phyloP scores from a whole-genome alignment of 768 basidiomycete species.

The Pulveroboletus sp. region DNA sequence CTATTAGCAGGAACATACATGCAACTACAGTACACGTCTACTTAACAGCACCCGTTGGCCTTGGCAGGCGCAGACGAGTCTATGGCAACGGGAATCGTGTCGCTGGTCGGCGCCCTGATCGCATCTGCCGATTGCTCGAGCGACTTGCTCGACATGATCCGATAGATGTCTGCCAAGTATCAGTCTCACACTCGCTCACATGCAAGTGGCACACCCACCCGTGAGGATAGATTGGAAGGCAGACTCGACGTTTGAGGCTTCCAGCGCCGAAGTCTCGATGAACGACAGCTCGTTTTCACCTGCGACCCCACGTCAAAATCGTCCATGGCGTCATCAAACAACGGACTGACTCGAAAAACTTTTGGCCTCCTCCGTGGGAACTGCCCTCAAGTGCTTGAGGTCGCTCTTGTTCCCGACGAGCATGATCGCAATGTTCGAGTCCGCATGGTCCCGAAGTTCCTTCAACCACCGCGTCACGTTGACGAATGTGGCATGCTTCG shows the following conservation, averaged over 20 bases:
- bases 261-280: slow-evolving; percentile 99
- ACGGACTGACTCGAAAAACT: slow-evolving; percentile 70
- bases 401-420: slow-evolving; percentile 98
- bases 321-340: neutral
- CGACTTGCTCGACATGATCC: slow-evolving; percentile 92
- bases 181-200: neutral
- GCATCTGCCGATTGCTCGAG: slow-evolving; percentile 80
- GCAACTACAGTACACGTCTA: neutral
- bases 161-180: slow-evolving; percentile 78
- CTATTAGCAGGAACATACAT: slow-evolving; percentile 22
- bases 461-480: slow-evolving; percentile 96
- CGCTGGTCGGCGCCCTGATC: slow-evolving; percentile 74
- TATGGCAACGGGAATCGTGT: slow-evolving; percentile 79
- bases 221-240: slow-evolving; percentile 97
- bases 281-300: slow-evolving; percentile 91
- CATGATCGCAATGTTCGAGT: slow-evolving; percentile 93
- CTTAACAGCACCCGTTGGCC: slow-evolving; percentile 62
- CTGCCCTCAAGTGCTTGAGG: slow-evolving; percentile 94
- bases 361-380: slow-evolving; percentile 97
- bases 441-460: slow-evolving; percentile 93
- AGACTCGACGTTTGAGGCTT: slow-evolving; percentile 96
- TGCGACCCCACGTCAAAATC: slow-evolving; percentile 27
- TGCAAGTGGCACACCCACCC: slow-evolving; percentile 45
- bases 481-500: slow-evolving; percentile 90
- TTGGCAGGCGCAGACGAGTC: slow-evolving; percentile 53